Evolutionary conservation across 73 alveolate genomes (phyloP), one percentile per base, ranked within the genome.

Genomic region (Tetrahymena borealis): DNA sequence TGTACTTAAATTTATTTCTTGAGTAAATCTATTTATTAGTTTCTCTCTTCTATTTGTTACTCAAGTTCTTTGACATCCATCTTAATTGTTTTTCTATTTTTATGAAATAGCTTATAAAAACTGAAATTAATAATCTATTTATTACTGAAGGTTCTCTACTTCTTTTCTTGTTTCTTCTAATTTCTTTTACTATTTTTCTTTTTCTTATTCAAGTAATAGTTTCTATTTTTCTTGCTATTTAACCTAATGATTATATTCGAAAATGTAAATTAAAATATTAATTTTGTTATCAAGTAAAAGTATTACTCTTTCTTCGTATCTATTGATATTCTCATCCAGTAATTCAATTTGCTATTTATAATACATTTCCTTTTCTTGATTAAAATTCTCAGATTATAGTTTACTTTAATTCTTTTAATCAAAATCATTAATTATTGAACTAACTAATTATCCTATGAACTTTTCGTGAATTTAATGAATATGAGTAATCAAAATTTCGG

Each of bases 401-500:
- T 93, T 78, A 36, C 39, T 40, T 90, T 93, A 39, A 35, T 39
- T 31, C 38, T 78, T 78, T 78, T 36, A 8, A 24, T 78, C 38
- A 20, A 78, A 78, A 78, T 92, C 90, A 91, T 37, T 85, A 36
- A 92, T 90, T 37, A 92, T 79, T 31, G 90, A 60, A 39, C 40
- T 43, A 38, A 93, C 78, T 39, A 79, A 39, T 36, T 93, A 79
- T 1, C 90, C 91, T 13, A 93, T 93, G 7, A 39, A 79, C 1
- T 91, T 91, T 41, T 93, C 93, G 79, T 79, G 90, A 35, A 39
- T 79, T 24, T 79, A 93, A 33, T 79, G 91, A 39, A 93, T 79
- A 85, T 93, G 95, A 38, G 85, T 60, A 60, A 93, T 93, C 20
- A 93, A 42, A 32, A 91, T 79, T 39, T 92, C 90, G 16, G 95